phyloP scores from a whole-genome alignment of 2,329 filamentous ascomycete genomes.

The Botrytis medusae region DNA sequence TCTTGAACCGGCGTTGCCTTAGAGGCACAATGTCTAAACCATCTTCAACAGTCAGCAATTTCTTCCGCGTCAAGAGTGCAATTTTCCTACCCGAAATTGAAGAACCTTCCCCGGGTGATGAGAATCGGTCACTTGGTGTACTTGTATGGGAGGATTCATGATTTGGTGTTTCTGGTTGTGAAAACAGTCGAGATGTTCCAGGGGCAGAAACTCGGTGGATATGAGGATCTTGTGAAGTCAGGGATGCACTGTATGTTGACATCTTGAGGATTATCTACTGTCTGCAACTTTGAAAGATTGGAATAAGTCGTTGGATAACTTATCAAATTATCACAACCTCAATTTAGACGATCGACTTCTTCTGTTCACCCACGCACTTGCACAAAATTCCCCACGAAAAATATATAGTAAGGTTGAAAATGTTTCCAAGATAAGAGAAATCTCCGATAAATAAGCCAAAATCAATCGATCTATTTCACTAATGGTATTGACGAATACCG shows the following conservation, averaged over 20 bases:
- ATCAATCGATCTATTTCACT: not conserved
- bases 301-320: not conserved
- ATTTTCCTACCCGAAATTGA: conserved; percentile 16
- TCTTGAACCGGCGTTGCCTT: conserved; percentile 25
- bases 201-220: conserved; percentile 2
- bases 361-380: not conserved
- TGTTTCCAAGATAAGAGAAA: conserved; percentile 15
- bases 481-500: conserved; percentile 1
- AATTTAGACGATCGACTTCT: not conserved
- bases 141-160: conserved; percentile 8
- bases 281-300: not conserved
- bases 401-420: not conserved
- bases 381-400: not conserved
- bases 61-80: not conserved
- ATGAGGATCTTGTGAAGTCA: conserved; percentile 14
- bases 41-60: conserved; percentile 1
- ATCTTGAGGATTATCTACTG: not conserved
- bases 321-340: not conserved
- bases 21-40: conserved; percentile 3
- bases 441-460: not conserved
- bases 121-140: conserved; percentile 13
- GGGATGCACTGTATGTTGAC: conserved; percentile 10
- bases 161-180: conserved; percentile 16
- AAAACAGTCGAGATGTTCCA: conserved; percentile 5
- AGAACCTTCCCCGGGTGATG: not conserved